Base-by-base conservation (phyloP, 2,329 filamentous ascomycete genomes). In the Corinectria fuckeliana region DNA sequence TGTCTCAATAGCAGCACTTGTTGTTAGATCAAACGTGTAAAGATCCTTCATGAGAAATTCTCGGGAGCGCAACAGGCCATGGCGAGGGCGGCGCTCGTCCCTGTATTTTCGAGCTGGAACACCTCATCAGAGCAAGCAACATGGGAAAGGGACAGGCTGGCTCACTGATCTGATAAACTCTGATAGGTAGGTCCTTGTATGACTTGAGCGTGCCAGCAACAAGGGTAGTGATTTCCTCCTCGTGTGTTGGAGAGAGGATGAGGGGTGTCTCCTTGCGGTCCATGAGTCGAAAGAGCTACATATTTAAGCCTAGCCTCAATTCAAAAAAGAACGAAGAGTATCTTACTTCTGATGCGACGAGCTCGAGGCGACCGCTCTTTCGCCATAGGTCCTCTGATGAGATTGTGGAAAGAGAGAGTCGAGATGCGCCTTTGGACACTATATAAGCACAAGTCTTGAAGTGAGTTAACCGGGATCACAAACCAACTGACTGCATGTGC, bases 41-140 rank as follows among this genome's bases (percentile, higher is more conserved):
- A 99, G 84, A 75, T 99, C 95, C 76, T 99, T 99, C 95, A 99
- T 99, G 67, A 92, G 78, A 70, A 99, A 99, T 71, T 99, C 95
- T 61, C 93, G 88, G 1, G 92, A 91, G 9, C 95, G 88, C 8
- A 99, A 81, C 2, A 99, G 81, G 11, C 95, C 95, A 68, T 96
- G 91, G 28, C 95, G 86, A 18, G 95, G 95, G 23, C 95, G 85
- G 56, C 90, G 85, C 76, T 99, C 95, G 77, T 99, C 95, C 48
- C 95, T 88, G 72, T 98, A 99, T 76, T 99, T 99, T 45, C 94
- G 86, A 26, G 92, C 90, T 92, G 61, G 16, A 25, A 25, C 1
- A 18, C 20, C 3, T 20, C 45, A 63, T 75, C 32, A 75, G 67
- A 23, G 28, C 21, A 18, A 25, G 16, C 10, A 6, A 20, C 10